A percentile compares a stretch with the other conserved stretches of the same genome.
phyloP scores from a whole-genome alignment of 106 monocot species.

The Dactylorhiza incarnata region DNA sequence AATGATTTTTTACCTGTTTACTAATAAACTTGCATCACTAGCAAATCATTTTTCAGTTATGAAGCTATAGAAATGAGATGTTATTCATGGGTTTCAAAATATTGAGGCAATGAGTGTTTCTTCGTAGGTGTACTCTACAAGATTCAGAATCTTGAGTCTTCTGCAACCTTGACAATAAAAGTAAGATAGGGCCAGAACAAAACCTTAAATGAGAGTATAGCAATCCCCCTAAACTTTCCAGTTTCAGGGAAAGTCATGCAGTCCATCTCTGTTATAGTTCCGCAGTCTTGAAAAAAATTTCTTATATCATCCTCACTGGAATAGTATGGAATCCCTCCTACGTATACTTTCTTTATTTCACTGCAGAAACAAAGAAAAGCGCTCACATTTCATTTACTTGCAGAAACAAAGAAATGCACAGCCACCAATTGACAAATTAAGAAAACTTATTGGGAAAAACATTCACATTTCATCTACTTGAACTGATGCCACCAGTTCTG shows the following conservation, averaged over 20 bases:
- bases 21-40: background rate
- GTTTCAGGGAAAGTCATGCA: conserved; percentile 97
- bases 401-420: background rate
- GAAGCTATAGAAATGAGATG: background rate
- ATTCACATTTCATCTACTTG: conserved; percentile 25
- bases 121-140: background rate
- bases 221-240: conserved; percentile 95
- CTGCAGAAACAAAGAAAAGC: conserved; percentile 28
- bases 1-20: background rate
- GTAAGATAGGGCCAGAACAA: background rate
- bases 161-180: background rate
- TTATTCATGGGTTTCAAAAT: background rate
- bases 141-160: background rate
- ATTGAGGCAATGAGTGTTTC: background rate
- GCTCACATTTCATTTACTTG: background rate
- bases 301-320: conserved; percentile 92
- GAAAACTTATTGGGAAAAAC: background rate
- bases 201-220: conserved; percentile 92
- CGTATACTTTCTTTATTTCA: conserved; percentile 77
- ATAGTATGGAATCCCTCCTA: conserved; percentile 98
- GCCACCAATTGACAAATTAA: background rate
- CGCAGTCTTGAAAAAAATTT: conserved; percentile 87
- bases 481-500: background rate
- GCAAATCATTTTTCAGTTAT: background rate
- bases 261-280: conserved; percentile 70